phyloP scores from a whole-genome alignment of 2,329 filamentous ascomycete genomes.

The Pseudovirgaria hyperparasitica region DNA sequence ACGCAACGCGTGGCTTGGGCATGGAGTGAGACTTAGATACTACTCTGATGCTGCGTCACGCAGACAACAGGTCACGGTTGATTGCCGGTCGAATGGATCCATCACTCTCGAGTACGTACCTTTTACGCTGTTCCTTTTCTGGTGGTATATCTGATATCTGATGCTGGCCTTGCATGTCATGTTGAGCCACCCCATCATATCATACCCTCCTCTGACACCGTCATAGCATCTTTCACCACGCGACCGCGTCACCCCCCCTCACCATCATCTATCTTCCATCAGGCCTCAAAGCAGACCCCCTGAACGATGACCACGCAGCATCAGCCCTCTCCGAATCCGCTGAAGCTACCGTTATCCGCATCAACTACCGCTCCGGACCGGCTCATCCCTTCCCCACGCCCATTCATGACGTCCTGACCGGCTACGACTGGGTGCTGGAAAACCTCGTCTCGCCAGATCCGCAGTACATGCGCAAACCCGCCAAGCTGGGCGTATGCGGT shows the following conservation, averaged over 20 bases:
- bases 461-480: constrained; percentile 6
- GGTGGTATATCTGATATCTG: too few species aligned
- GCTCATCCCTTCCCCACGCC: constrained; percentile 30
- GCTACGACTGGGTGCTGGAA: constrained; percentile 34
- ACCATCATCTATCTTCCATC: constrained; percentile 31
- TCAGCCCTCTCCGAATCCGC: constrained; percentile 22
- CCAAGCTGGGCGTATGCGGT: constrained; percentile 31
- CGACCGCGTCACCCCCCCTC: constrained; percentile 12
- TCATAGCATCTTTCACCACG: constrained; percentile 21
- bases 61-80: constrained; percentile 21
- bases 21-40: too few species aligned
- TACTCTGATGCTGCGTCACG: too few species aligned
- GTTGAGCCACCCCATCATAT: constrained; percentile 4
- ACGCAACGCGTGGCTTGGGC: constrained; percentile 2
- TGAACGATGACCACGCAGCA: constrained; percentile 14
- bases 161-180: too few species aligned
- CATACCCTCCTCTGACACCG: constrained; percentile 2
- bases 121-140: too few species aligned
- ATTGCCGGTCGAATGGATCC: constrained; percentile 29
- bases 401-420: constrained; percentile 33
- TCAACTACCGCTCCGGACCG: constrained; percentile 32
- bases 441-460: constrained; percentile 18
- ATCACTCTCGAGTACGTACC: constrained; percentile 28
- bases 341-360: constrained; percentile 27
- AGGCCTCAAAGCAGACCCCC: constrained; percentile 21